Base-by-base conservation (phyloP, 2,329 filamentous ascomycete species). In the Pseudogymnoascus sp. region DNA sequence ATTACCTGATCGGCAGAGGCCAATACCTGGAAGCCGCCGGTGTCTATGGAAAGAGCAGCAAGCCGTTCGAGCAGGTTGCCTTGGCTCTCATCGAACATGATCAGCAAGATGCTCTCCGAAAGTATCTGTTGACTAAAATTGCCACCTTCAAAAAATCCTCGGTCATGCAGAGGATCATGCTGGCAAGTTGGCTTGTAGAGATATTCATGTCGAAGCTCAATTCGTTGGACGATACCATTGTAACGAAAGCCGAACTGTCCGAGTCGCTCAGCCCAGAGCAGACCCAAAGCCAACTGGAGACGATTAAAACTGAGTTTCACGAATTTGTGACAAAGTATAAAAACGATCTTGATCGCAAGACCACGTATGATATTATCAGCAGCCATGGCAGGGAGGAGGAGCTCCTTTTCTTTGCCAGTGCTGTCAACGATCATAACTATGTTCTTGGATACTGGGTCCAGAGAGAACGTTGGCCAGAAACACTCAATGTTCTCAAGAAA, bases 151-250 rank as follows among this genome's bases (percentile, higher is more conserved):
- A 92, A 74, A 96, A 93, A 75, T 84, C 88, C 0, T 87, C 88
- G 0, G 80, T 88, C 31, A 99, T 99, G 93, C 95, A 99, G 76
- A 83, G 93, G 64, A 89, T 90, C 67, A 96, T 99, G 91, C 87
- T 97, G 68, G 90, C 93, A 1, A 93, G 89, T 68, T 99, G 95
- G 95, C 83, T 99, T 46, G 82, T 97, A 8, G 95, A 99, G 75
- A 83, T 97, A 1, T 99, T 93, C 75, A 99, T 99, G 92, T 90
- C 92, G 4, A 97, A 96, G 76, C 82, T 99, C 43, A 97, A 99
- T 73, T 88, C 90, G 2, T 82, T 99, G 3, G 95, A 99, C 72
- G 95, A 99, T 75, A 93, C 90, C 2, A 93, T 97, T 67, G 89
- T 93, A 40, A 96, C 93, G 0, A 90, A 91, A 70, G 90, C 91